Percentiles rank a stretch among this genome's conserved stretches.
Conservation (phyloP, 23 red algal genomes). For the Gracilaria vermiculophylla region DNA sequence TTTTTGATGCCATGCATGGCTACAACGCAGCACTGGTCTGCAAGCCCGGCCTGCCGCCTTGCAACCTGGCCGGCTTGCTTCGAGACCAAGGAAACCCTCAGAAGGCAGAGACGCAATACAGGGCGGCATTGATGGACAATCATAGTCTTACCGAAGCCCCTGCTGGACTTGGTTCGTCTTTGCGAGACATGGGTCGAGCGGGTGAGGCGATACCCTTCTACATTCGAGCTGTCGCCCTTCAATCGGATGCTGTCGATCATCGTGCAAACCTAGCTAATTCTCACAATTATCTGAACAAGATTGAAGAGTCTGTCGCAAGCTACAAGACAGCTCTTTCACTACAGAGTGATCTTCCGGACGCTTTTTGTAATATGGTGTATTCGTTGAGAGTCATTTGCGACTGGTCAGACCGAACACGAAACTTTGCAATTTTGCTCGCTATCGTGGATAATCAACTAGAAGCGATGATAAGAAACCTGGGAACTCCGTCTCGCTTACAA, state of each 20-base stretch:
- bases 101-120: slow-evolving; percentile 57
- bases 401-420: slow-evolving; percentile 49
- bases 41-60: slow-evolving; percentile 46
- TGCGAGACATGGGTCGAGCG: slow-evolving; percentile 66
- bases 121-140: slow-evolving; percentile 47
- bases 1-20: slow-evolving; percentile 52
- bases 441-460: slow-evolving; percentile 55
- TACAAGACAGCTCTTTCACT: slow-evolving; percentile 60
- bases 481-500: slow-evolving; percentile 32
- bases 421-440: slow-evolving; percentile 54
- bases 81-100: slow-evolving; percentile 66
- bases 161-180: slow-evolving; percentile 55
- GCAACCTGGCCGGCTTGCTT: slow-evolving; percentile 66
- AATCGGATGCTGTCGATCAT: slow-evolving; percentile 61
- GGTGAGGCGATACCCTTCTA: slow-evolving; percentile 61
- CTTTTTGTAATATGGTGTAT: slow-evolving; percentile 76
- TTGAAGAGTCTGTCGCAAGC: slow-evolving; percentile 56
- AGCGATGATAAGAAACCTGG: slow-evolving; percentile 44
- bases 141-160: slow-evolving; percentile 51
- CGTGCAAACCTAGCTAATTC: slow-evolving; percentile 65
- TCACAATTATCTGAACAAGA: slow-evolving; percentile 56
- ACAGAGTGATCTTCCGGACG: slow-evolving; percentile 41
- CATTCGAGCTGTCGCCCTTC: slow-evolving; percentile 27
- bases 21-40: slow-evolving; percentile 39
- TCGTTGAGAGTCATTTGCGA: slow-evolving; percentile 68